Evolutionary conservation across 208 protist species (phyloP), one percentile per base, ranked within the genome.

Genomic region (Novymonas esmeraldas): DNA sequence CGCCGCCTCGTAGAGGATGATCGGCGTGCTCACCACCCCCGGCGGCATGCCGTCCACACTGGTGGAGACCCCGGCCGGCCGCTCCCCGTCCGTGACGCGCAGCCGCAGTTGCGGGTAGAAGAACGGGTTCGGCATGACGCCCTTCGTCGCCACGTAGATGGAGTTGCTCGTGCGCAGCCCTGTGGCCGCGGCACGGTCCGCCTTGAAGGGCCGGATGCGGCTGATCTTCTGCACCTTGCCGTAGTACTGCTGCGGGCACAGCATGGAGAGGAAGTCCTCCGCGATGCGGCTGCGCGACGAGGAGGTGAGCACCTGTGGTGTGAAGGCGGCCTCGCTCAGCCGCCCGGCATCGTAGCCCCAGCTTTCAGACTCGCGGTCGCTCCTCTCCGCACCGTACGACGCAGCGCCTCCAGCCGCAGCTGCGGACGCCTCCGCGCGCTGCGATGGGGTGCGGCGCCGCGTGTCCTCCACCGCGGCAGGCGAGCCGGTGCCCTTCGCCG

Each of bases 231-330:
- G 79, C 33, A 95, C 82, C 61, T 88, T 93, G 11, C 90, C 90
- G 34, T 87, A 93, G 72, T 94, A 93, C 78, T 95, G 90, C 63
- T 95, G 87, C 0, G 87, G 90, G 64, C 82, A 90, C 11, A 95
- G 68, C 34, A 93, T 84, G 16, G 83, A 87, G 13, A 92, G 62
- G 67, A 95, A 91, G 45, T 90, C 66, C 38, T 93, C 84, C 5
- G 82, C 82, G 48, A 93, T 88, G 58, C 74, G 73, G 49, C 48
- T 83, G 24, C 87, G 84, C 41, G 77, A 64, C 22, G 64, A 41
- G 20, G 81, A 68, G 11, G 78, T 80, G 39, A 90, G 79, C 20
- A 72, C 71, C 28, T 72, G 64, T 1, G 63, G 63, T 14, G 62
- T 63, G 41, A 79, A 66, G 22, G 67, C 54, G 0, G 39, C 42